phyloP scores from a whole-genome alignment of 2,329 filamentous ascomycete species.

The Diaporthe ilicicola region DNA sequence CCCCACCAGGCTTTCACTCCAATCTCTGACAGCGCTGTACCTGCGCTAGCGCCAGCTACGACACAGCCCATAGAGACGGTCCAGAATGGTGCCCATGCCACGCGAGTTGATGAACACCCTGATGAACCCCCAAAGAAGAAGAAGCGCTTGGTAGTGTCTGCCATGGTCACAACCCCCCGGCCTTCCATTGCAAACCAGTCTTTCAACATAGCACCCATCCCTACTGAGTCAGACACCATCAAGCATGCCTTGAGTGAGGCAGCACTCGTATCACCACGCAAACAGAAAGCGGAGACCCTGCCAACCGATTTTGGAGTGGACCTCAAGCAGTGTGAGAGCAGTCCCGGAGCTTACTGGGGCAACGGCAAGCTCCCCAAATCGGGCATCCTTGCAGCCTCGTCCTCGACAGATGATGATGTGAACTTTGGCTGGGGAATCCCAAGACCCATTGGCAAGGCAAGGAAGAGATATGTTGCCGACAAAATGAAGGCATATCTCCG shows the following conservation, averaged over 20 bases:
- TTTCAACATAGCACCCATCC: slow-evolving; percentile 25
- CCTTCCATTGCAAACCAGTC: slow-evolving; percentile 24
- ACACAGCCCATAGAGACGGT: background rate
- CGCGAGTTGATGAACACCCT: background rate
- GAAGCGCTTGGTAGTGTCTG: slow-evolving; percentile 43
- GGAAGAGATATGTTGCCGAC: slow-evolving; percentile 52
- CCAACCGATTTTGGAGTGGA: slow-evolving; percentile 23
- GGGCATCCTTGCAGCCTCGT: slow-evolving; percentile 23
- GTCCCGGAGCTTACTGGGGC: slow-evolving; percentile 47
- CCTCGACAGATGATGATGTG: slow-evolving; percentile 22
- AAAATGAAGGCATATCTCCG: slow-evolving; percentile 52
- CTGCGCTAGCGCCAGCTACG: background rate
- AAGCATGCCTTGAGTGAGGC: background rate
- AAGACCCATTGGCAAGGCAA: slow-evolving; percentile 50
- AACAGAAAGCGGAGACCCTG: background rate
- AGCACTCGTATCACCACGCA: background rate
- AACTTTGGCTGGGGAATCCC: slow-evolving; percentile 41
- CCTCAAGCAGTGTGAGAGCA: slow-evolving; percentile 3
- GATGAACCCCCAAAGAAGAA: slow-evolving; percentile 38
- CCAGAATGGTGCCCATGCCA: background rate
- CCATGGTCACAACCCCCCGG: slow-evolving; percentile 34
- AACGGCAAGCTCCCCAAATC: slow-evolving; percentile 39
- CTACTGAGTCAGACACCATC: slow-evolving; percentile 25
- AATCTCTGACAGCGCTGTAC: slow-evolving; percentile 6
- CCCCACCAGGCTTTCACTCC: background rate